Evolutionary conservation across 257 asterid species (phyloP).

Genomic region (Fraxinus quadrangulata): DNA sequence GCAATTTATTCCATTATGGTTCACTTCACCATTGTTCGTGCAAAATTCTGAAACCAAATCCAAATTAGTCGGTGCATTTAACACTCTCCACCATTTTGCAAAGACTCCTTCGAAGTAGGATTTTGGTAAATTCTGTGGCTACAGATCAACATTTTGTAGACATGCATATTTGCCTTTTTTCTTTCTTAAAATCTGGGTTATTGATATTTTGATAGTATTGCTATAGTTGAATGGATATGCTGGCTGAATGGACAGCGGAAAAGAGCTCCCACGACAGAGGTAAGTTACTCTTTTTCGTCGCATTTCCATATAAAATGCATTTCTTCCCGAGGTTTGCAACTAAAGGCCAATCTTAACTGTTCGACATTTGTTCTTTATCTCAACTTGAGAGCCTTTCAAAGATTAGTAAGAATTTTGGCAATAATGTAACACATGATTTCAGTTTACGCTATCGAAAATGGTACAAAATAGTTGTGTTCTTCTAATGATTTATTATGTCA

Average conservation of each 20-base stretch:
- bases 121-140: neutral
- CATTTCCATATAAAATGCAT: neutral
- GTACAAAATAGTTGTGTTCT: slow-evolving; percentile 10
- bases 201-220: slow-evolving; percentile 41
- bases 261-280: slow-evolving; percentile 92
- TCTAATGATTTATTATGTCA: neutral
- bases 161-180: slow-evolving; percentile 6
- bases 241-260: slow-evolving; percentile 99
- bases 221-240: slow-evolving; percentile 97
- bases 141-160: neutral
- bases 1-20: neutral
- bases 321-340: neutral
- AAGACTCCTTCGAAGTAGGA: neutral
- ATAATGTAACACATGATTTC: neutral
- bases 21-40: slow-evolving; percentile 1
- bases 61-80: slow-evolving; percentile 17
- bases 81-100: slow-evolving; percentile 4
- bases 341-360: neutral
- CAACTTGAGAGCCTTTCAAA: slow-evolving; percentile 1
- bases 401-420: neutral
- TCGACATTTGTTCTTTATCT: neutral
- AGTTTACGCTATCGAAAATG: neutral
- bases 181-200: slow-evolving; percentile 28
- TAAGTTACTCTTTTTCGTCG: slow-evolving; percentile 23
- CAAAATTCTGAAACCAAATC: neutral